phyloP scores from a whole-genome alignment of 1,284 basidiomycete species.

The Apiotrichum laibachii region DNA sequence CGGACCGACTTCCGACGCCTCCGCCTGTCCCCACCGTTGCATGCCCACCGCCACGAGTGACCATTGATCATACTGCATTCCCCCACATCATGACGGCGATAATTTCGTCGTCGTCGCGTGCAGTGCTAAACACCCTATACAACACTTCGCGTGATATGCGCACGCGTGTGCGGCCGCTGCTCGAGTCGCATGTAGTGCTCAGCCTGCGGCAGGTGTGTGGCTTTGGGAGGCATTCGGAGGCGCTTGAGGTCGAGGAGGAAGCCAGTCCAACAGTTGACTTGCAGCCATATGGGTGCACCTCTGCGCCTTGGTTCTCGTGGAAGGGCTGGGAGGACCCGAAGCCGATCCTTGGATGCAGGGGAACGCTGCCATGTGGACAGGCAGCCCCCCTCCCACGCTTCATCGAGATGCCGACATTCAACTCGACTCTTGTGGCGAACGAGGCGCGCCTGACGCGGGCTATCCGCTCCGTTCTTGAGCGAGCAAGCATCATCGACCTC shows the following conservation, averaged over 20 bases:
- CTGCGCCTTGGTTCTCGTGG: not conserved
- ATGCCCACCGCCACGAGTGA: not conserved
- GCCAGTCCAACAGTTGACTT: not conserved
- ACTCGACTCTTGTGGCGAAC: not conserved
- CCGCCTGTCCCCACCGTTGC: not conserved
- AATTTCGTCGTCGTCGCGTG: not conserved
- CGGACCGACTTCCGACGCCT: not conserved
- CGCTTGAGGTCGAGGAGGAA: not conserved
- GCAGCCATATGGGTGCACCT: not conserved
- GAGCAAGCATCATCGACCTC: slow-evolving; percentile 1
- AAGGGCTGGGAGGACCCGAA: slow-evolving; percentile 1
- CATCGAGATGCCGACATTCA: not conserved
- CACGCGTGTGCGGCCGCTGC: not conserved
- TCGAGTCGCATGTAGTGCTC: not conserved
- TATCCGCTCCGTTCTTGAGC: not conserved
- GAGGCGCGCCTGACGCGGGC: not conserved
- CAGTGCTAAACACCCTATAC: not conserved
- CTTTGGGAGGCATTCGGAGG: not conserved
- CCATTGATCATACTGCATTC: not conserved
- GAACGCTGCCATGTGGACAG: not conserved
- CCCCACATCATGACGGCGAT: not conserved
- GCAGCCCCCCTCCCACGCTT: not conserved
- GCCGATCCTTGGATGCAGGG: not conserved
- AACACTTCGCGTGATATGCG: not conserved
- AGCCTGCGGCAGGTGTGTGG: not conserved